Conservation (phyloP, 2,329 filamentous ascomycete species). For the Decorospora gaudefroyi region DNA sequence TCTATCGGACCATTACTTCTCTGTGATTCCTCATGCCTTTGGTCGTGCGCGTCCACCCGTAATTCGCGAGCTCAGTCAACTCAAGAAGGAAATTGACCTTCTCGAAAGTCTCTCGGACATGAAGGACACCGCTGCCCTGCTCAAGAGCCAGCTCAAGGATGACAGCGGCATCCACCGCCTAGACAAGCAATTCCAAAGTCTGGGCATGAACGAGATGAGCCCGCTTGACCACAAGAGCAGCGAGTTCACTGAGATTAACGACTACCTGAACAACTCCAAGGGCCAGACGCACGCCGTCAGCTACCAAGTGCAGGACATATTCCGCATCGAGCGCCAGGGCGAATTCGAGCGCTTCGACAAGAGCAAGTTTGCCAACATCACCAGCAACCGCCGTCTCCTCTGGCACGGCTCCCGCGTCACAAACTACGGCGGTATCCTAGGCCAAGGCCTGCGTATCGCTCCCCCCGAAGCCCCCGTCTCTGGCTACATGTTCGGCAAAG, state of each 20-base stretch:
- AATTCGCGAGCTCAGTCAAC: slow-evolving; percentile 59
- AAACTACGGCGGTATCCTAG: slow-evolving; percentile 86
- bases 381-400: slow-evolving; percentile 73
- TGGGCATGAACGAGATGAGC: slow-evolving; percentile 78
- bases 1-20: slow-evolving; percentile 79
- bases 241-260: slow-evolving; percentile 68
- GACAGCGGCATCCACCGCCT: slow-evolving; percentile 63
- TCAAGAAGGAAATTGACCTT: slow-evolving; percentile 78
- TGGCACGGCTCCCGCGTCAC: slow-evolving; percentile 87
- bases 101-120: slow-evolving; percentile 82
- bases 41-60: slow-evolving; percentile 73
- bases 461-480: slow-evolving; percentile 78
- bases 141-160: slow-evolving; percentile 65
- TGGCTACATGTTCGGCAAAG: slow-evolving; percentile 90
- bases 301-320: slow-evolving; percentile 73
- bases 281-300: slow-evolving; percentile 67
- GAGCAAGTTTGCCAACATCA: slow-evolving; percentile 57
- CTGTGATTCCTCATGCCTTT: slow-evolving; percentile 79
- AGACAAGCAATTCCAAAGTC: slow-evolving; percentile 71
- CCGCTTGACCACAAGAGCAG: slow-evolving; percentile 60
- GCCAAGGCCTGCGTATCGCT: slow-evolving; percentile 86
- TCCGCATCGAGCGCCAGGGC: slow-evolving; percentile 76
- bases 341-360: slow-evolving; percentile 71
- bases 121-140: slow-evolving; percentile 78
- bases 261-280: slow-evolving; percentile 69